Base-by-base conservation (phyloP, 305 asterid genomes). In the Solanum hybrid region DNA sequence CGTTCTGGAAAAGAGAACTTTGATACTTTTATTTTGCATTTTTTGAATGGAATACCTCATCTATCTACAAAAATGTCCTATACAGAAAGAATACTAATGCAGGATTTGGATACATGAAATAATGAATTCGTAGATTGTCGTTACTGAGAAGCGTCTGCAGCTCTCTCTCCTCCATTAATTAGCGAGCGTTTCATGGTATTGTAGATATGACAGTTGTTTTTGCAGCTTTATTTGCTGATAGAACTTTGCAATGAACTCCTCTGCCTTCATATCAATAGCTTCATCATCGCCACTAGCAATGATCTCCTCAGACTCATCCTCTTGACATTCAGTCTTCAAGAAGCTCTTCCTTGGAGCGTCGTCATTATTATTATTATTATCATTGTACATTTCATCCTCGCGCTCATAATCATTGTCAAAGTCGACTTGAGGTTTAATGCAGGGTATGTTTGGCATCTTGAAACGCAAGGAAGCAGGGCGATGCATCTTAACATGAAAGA, bases 231-330 rank as follows among this genome's bases (percentile, higher is more conserved):
- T 94, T 80, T 96, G 96, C 89, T 94, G 88, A 79, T 96, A 95
- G 86, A 97, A 96, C 86, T 92, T 93, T 0, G 97, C 95, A 32
- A 97, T 97, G 73, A 96, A 97, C 91, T 93, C 79, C 90, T 96
- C 99, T 11, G 98, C 99, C 94, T 93, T 96, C 92, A 84, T 45
- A 92, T 96, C 98, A 68, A 97, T 96, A 27, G 89, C 97, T 75
- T 93, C 94, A 12, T 91, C 95, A 31, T 34, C 93, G 8, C 91
- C 86, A 12, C 84, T 41, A 31, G 22, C 85, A 22, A 32, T 87
- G 1, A 82, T 89, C 75, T 36, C 29, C 75, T 90, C 95, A 29
- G 39, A 31, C 0, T 68, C 91, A 1, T 78, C 93, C 4, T 8
- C 83, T 10, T 79, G 89, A n/a, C 86, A 81, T 27, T 85, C 90